Evolutionary conservation across 2,329 filamentous ascomycete species (phyloP).

Genomic region (Moelleriella libera): DNA sequence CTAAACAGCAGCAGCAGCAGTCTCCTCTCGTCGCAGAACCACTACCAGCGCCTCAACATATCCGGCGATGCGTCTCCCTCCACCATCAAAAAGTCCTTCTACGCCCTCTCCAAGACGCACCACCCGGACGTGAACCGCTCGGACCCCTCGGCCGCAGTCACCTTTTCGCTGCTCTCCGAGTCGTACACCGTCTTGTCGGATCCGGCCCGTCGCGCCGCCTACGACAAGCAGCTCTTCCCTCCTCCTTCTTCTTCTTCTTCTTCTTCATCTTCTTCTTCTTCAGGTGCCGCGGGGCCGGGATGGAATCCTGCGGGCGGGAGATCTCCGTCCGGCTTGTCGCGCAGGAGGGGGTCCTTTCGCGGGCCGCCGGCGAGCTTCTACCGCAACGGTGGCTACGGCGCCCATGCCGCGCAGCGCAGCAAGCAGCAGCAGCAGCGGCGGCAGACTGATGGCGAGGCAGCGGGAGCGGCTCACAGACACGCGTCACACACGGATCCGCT

Average conservation of each 20-base stretch:
- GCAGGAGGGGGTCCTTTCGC: slow-evolving; percentile 59
- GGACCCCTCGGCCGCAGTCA: slow-evolving; percentile 56
- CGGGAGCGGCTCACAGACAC: too few relatives aligned
- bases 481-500: too few relatives aligned
- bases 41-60: slow-evolving; percentile 77
- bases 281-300: slow-evolving; percentile 33
- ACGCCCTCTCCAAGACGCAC: slow-evolving; percentile 77
- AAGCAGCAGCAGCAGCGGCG: not conserved
- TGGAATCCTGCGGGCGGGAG: slow-evolving; percentile 58
- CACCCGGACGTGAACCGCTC: slow-evolving; percentile 82
- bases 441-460: not conserved
- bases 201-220: slow-evolving; percentile 58
- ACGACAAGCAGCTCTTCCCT: slow-evolving; percentile 54
- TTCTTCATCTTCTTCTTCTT: slow-evolving; percentile 7
- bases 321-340: slow-evolving; percentile 67
- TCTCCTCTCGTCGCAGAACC: slow-evolving; percentile 26
- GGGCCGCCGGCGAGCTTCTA: slow-evolving; percentile 89
- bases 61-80: slow-evolving; percentile 49
- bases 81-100: slow-evolving; percentile 93
- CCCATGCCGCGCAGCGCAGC: slow-evolving; percentile 23
- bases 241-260: slow-evolving; percentile 3
- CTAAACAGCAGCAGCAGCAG: not conserved
- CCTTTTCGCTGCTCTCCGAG: slow-evolving; percentile 73
- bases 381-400: slow-evolving; percentile 32
- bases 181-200: slow-evolving; percentile 69